Evolutionary conservation across 2,329 filamentous ascomycete species (phyloP), one percentile per base, ranked within the genome.

Genomic region (Mycosphaerella sp.): DNA sequence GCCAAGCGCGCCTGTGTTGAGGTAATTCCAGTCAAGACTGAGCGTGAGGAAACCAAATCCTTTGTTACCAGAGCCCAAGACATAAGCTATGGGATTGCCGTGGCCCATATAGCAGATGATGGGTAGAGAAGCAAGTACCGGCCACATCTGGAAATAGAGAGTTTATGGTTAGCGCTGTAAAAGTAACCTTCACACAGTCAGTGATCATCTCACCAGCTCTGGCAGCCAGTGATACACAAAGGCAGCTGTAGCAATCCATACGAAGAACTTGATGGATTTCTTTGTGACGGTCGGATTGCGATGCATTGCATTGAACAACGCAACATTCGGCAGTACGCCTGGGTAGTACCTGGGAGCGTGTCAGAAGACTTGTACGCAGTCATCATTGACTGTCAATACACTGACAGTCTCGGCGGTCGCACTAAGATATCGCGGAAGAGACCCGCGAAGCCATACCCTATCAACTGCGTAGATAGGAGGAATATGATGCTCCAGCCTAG

Each of bases 401-500:
- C 34, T n/a, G 93, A 89, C 88, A 95, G 93, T 55, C 87, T 87
- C 59, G 86, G 87, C 0, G 89, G 89, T 23, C 87, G 82, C 36
- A 95, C 89, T 5, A 95, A 77, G 66, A 90, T 92, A 45, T 87
- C 81, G 53, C 89, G 78, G 1, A 87, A 87, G 45, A 95, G 76
- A 2, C 89, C 89, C 46, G 89, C 89, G 67, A 95, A 90, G 3
- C 88, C 83, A 69, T 93, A 95, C 11, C 89, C 89, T 40, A 95
- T 49, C 53, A 58, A 39, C 17, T 53, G 48, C 12, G 56, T 45
- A 7, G 53, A 56, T 29, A 60, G 32, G 23, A 60, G 36, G 42
- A 55, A 58, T 3, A 60, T 36, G 21, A 58, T 58, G 17, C 42
- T 48, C 58, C 56, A 56, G 34, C 34, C 34, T 36, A n/a, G 5